phyloP scores from a whole-genome alignment of 139 green algal species.

The Picochlorum sp. region DNA sequence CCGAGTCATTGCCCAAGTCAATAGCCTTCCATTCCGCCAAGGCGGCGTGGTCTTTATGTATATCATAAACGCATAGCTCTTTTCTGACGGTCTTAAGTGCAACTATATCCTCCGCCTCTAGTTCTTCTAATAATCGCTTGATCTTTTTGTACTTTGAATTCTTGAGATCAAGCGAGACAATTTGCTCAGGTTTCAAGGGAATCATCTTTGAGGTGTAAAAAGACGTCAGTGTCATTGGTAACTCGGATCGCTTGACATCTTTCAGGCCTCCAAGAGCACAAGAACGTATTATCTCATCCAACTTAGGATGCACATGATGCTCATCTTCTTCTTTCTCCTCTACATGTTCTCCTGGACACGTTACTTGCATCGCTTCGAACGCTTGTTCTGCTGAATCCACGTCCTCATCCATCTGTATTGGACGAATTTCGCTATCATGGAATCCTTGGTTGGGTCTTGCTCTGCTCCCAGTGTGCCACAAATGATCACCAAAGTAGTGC shows the following conservation, averaged over 20 bases:
- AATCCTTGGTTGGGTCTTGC: constrained; percentile 25
- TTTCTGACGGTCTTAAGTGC: constrained; percentile 30
- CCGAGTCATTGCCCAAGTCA: too few relatives aligned
- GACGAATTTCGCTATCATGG: constrained; percentile 1
- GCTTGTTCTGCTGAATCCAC: too few relatives aligned
- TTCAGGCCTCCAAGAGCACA: constrained; percentile 5
- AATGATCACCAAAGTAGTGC: constrained; percentile 22
- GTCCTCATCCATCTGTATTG: neutral
- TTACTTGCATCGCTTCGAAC: neutral
- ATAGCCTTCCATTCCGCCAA: neutral
- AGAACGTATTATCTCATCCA: constrained; percentile 6
- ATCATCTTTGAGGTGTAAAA: constrained; percentile 32
- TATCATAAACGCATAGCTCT: constrained; percentile 19
- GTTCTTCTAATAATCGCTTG: constrained; percentile 28
- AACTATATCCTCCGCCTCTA: constrained; percentile 25
- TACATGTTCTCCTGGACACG: neutral
- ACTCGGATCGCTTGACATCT: neutral
- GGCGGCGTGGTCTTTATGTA: constrained; percentile 13
- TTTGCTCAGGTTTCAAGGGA: constrained; percentile 10
- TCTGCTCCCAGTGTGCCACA: constrained; percentile 27
- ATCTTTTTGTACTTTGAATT: constrained; percentile 32
- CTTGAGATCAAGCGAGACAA: constrained; percentile 28
- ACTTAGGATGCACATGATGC: constrained; percentile 14
- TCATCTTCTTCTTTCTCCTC: neutral
- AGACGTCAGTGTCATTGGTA: constrained; percentile 9